Percentiles rank a stretch among this genome's conserved stretches.
Conservation (phyloP, 306 rosid genomes). For the Parietaria judaica region DNA sequence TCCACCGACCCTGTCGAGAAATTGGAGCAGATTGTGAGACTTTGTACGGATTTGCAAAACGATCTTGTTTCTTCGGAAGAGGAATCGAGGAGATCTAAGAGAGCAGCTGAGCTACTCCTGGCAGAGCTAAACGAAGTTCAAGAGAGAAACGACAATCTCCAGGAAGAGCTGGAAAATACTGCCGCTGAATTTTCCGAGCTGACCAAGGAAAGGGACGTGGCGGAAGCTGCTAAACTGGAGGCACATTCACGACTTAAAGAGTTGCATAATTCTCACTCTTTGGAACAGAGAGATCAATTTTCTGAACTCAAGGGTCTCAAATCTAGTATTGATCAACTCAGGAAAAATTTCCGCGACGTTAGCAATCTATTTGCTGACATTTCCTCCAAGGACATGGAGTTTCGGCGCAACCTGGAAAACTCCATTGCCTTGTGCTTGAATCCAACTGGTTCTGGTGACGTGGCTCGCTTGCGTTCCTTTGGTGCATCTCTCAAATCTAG, state of each 20-base stretch:
- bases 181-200: conserved; percentile 48
- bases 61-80: conserved; percentile 55
- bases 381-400: conserved; percentile 49
- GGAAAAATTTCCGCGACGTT: conserved; percentile 50
- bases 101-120: conserved; percentile 85
- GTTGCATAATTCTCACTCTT: conserved; percentile 39
- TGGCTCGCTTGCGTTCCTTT: conserved; percentile 30
- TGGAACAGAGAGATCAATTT: conserved; percentile 45
- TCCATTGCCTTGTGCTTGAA: conserved; percentile 48
- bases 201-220: conserved; percentile 56
- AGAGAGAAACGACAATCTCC: conserved; percentile 91
- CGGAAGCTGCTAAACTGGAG: conserved; percentile 62
- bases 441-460: conserved; percentile 27
- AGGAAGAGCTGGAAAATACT: conserved; percentile 69
- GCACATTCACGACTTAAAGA: conserved; percentile 57
- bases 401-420: conserved; percentile 48
- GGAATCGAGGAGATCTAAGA: conserved; percentile 69
- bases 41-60: conserved; percentile 41
- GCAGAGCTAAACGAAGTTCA: conserved; percentile 95
- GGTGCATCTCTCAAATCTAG: conserved; percentile 26
- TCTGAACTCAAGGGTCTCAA: conserved; percentile 54
- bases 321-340: conserved; percentile 54
- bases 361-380: conserved; percentile 38
- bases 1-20: conserved; percentile 55
- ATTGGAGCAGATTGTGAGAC: conserved; percentile 51